Conservation (phyloP, 495 filamentous ascomycete genomes). For the Corynascus novoguineensis region DNA sequence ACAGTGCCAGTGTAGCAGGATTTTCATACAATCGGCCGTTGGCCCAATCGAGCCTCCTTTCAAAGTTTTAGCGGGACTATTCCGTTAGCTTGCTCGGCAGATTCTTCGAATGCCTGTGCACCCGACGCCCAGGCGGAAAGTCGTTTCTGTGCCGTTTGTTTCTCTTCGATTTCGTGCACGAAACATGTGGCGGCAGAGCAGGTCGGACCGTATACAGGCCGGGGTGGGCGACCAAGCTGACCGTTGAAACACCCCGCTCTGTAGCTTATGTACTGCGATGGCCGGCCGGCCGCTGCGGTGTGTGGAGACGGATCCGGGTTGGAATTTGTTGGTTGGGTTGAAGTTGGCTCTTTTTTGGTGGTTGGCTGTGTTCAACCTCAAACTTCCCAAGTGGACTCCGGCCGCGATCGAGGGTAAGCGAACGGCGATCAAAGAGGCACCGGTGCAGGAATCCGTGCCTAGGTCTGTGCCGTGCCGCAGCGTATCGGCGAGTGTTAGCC, state of each 20-base stretch:
- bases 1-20: too few species aligned
- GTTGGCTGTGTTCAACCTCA: constrained; percentile 5
- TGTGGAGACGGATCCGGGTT: neutral
- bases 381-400: neutral
- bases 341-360: neutral
- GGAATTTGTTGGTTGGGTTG: neutral
- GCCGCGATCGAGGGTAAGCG: constrained; percentile 2
- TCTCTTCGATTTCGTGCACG: constrained; percentile 1
- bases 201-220: neutral
- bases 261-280: too few species aligned
- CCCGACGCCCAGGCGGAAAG: neutral
- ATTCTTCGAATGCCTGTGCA: neutral
- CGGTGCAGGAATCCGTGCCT: neutral
- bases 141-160: neutral
- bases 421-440: neutral
- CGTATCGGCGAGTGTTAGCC: neutral
- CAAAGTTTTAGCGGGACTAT: neutral
- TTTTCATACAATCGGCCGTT: neutral
- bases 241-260: too few species aligned
- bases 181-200: neutral
- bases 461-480: neutral
- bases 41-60: neutral
- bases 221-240: too few species aligned
- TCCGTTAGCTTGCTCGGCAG: neutral
- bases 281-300: neutral